A percentile compares a stretch with the other conserved stretches of the same genome.
Conservation (phyloP, 129 eudicot species). For the Apium graveolens region DNA sequence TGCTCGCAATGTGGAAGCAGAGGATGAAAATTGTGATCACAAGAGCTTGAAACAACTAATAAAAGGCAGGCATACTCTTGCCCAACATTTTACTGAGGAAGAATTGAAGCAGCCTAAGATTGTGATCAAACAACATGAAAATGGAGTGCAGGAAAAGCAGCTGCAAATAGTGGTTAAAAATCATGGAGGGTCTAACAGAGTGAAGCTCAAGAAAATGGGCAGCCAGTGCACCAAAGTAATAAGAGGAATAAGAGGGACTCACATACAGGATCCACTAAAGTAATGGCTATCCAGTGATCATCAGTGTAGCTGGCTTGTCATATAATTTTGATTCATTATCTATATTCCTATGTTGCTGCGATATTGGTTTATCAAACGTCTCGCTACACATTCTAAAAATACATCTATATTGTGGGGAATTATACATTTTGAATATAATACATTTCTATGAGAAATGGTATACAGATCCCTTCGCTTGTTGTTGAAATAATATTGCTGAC, state of each 20-base stretch:
- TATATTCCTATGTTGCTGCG: neutral
- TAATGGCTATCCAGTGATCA: constrained; percentile 29
- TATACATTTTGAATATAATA: neutral
- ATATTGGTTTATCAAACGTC: neutral
- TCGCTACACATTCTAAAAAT: neutral
- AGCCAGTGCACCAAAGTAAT: constrained; percentile 37
- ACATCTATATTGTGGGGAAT: neutral
- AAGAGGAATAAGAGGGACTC: constrained; percentile 40
- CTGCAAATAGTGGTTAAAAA: constrained; percentile 38
- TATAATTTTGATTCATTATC: neutral
- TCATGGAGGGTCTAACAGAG: constrained; percentile 24
- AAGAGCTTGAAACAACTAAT: constrained; percentile 37
- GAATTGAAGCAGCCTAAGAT: constrained; percentile 26
- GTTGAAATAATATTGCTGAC: too few species aligned
- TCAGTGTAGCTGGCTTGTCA: neutral
- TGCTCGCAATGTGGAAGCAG: constrained; percentile 13
- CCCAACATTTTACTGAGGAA: constrained; percentile 46
- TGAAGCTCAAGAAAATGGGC: constrained; percentile 36
- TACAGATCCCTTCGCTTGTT: neutral
- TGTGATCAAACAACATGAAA: neutral
- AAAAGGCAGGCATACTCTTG: constrained; percentile 42
- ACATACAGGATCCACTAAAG: constrained; percentile 20
- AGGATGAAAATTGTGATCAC: constrained; percentile 10
- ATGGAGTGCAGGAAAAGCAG: constrained; percentile 16
- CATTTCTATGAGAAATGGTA: neutral